A percentile compares a stretch with the other conserved stretches of the same genome.
These are phyloP conservation scores for Fagopyrum esculentum DNA, from an alignment of 148 eudicot genomes.

Conservation along the genomic window DNA sequence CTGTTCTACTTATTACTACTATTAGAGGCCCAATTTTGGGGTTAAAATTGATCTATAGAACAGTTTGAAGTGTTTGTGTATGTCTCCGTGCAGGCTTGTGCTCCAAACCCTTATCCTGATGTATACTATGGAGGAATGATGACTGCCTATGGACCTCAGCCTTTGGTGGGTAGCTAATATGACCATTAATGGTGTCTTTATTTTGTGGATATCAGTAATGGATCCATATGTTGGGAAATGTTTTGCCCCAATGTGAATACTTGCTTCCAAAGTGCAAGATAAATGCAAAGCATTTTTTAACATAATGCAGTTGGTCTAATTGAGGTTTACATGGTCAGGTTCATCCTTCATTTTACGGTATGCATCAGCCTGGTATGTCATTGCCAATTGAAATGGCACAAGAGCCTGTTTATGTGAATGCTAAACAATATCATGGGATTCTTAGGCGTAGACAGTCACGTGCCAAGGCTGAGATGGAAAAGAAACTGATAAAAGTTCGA, in stretches of 20 bases:
- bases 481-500: constrained; percentile 69
- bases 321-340: constrained; percentile 31
- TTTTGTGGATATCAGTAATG: neutral
- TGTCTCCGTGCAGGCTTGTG: constrained; percentile 55
- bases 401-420: constrained; percentile 95
- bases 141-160: constrained; percentile 78
- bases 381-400: constrained; percentile 81
- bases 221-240: neutral
- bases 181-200: neutral
- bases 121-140: constrained; percentile 79
- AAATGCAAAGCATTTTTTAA: neutral
- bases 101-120: constrained; percentile 62
- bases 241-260: neutral
- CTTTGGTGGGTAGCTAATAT: constrained; percentile 40
- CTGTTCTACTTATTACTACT: neutral
- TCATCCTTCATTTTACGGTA: constrained; percentile 55
- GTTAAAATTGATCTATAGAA: neutral
- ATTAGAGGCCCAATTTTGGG: neutral
- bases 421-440: constrained; percentile 87
- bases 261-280: neutral
- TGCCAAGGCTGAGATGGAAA: constrained; percentile 94
- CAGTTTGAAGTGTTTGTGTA: constrained; percentile 1
- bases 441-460: constrained; percentile 84
- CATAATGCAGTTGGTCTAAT: neutral
- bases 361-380: constrained; percentile 73